These are phyloP conservation scores for Fusarium odoratissimum DNA, from an alignment of 2,329 filamentous ascomycete species.

Conservation along the genomic window DNA sequence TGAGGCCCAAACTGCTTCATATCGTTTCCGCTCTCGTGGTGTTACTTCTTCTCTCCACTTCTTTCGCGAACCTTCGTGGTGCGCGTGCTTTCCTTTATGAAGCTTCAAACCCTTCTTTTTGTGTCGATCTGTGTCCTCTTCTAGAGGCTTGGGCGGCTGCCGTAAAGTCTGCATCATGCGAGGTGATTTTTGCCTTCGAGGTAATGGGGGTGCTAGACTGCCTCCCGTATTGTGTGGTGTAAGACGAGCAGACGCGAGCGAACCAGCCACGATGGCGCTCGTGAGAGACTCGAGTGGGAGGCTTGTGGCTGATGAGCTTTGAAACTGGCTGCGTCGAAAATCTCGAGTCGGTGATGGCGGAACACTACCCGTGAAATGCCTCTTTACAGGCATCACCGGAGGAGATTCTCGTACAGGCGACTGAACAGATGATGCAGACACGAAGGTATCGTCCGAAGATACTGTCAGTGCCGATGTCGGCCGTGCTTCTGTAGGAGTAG, in stretches of 20 bases:
- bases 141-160: conserved; percentile 60
- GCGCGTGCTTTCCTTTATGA: conserved; percentile 71
- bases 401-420: conserved; percentile 48
- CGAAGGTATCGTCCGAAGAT: conserved; percentile 61
- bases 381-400: conserved; percentile 29
- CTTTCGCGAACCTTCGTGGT: conserved; percentile 79
- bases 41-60: conserved; percentile 83
- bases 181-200: conserved; percentile 58
- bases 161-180: conserved; percentile 76
- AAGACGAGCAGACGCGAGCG: conserved; percentile 73
- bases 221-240: conserved; percentile 55
- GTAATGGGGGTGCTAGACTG: conserved; percentile 52
- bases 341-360: conserved; percentile 53
- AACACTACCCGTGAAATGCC: conserved; percentile 40
- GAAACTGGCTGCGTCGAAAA: conserved; percentile 44
- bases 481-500: conserved; percentile 22
- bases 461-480: conserved; percentile 45
- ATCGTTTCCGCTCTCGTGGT: conserved; percentile 78
- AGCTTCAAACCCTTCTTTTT: conserved; percentile 63
- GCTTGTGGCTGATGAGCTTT: conserved; percentile 48
- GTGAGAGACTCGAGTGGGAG: conserved; percentile 74
- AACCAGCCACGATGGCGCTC: conserved; percentile 80
- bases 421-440: conserved; percentile 53
- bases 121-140: conserved; percentile 66
- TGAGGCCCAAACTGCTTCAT: conserved; percentile 87